Base-by-base conservation (phyloP, 768 basidiomycete species). In the Lactifluus hygrophoroides region DNA sequence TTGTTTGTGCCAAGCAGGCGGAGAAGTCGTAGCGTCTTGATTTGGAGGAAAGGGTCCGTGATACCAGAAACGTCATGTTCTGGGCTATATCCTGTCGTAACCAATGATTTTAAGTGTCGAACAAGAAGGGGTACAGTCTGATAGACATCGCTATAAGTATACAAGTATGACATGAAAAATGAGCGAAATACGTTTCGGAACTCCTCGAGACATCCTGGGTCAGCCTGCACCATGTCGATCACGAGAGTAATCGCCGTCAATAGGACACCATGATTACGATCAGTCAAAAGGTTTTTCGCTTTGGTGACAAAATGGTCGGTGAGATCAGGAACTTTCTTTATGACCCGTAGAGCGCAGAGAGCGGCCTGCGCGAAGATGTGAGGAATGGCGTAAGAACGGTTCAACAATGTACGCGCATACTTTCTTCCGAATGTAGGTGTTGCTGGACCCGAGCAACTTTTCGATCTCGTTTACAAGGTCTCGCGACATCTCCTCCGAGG, bases 51-150 rank as follows among this genome's bases (percentile, higher is more conserved):
- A 7, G 93, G 93, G 71, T 95, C 94, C 16, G 96, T 97, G 71
- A 99, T 96, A 37, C 96, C 96, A n/a, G 93, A 92, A 10, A 99
- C 96, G 65, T 99, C 96, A 67, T 98, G 96, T 70, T 98, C 96
- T 23, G 96, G 94, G 66, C 92, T 95, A 72, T 96, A 97, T 9
- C 95, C 95, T 3, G 94, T 96, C 0, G 95, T 94, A 42, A 90
- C 91, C 58, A 98, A 75, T 1, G 92, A 88, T 70, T 98, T 98
- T 64, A 99, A 79, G 67, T 96, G 93, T 62, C 93, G 86, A 53
- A 98, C 95, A 25, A 99, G 86, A 10, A 94, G 75, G 2, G 93
- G 90, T 3, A 97, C 94, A 46, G 89, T 90, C 93, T 95, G 58
- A 4, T n/a, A 42, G 54, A 35, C 37, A 67, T 58, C 42, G 45